Evolutionary conservation across 1,139 yeast species (phyloP), one percentile per base, ranked within the genome.

Genomic region (Petasospora rhodanensis): DNA sequence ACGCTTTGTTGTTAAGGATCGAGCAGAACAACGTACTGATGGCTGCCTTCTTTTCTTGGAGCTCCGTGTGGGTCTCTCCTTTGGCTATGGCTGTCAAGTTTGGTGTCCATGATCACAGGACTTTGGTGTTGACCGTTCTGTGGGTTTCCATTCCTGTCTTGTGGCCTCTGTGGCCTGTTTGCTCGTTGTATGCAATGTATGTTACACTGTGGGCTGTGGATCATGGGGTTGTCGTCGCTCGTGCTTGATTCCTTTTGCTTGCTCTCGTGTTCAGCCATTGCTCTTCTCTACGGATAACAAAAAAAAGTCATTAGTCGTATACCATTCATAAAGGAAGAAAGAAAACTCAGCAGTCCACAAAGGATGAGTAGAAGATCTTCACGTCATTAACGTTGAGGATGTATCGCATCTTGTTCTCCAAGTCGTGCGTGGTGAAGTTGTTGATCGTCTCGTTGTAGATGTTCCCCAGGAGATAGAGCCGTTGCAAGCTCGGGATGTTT

Each of bases 361-460:
- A 55, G 8, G 56, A 51, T 2, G 57, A 53, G 31, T 55, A 54
- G 24, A 55, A 52, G 7, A 55, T 48, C 38, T 54, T 54, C 8
- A 54, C 58, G 29, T 54, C 46, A 31, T 52, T 51, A 13, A 53
- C 42, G 16, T 48, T 51, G 37, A 50, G 34, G 27, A 53, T 48
- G 23, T 48, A 47, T n/a, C 42, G 31, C 12, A 46, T 21, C 19
- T 27, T 41, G 16, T 53, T 55, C 19, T 52, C 50, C 24, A 44
- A 16, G 26, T 52, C 58, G 20, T 43, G 35, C 6, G 41, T 37
- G 2, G 56, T 49, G 34, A 54, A 51, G 34, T 49, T 44, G 39
- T 44, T 49, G 14, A 55, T 38, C 2, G 58, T 52, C 31, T 54
- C 52, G 28, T 48, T 48, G 24, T 47, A 41, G 22, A 49, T 42